These are phyloP conservation scores for Umbelopsis isabellina DNA, from an alignment of 192 early-diverging fungal genomes.

Conservation along the genomic window DNA sequence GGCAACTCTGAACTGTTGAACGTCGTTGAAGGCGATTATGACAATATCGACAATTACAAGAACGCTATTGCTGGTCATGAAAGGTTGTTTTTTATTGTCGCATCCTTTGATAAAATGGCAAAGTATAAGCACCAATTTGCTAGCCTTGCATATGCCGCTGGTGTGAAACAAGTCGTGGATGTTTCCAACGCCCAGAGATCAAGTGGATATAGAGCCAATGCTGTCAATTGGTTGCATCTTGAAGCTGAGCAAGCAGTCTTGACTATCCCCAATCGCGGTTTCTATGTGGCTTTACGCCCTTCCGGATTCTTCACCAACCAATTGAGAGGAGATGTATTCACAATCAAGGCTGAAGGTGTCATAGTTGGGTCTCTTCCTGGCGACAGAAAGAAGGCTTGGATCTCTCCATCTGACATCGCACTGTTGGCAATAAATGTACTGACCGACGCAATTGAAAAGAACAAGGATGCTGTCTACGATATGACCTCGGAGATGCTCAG, in stretches of 20 bases:
- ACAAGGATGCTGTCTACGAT: conserved; percentile 18
- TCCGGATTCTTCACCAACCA: conserved; percentile 20
- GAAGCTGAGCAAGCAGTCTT: conserved; percentile 11
- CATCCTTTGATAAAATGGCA: background rate
- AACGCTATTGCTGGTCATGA: conserved; percentile 5
- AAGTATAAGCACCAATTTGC: background rate
- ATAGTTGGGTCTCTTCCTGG: background rate
- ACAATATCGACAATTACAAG: conserved; percentile 1
- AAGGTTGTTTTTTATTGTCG: background rate
- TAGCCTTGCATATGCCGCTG: conserved; percentile 21
- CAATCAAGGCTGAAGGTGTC: background rate
- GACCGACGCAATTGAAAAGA: conserved; percentile 23
- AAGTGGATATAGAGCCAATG: background rate
- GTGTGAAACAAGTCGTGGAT: conserved; percentile 36
- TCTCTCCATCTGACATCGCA: conserved; percentile 21
- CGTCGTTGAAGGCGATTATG: conserved; percentile 4
- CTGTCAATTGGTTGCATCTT: background rate
- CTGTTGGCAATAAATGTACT: conserved; percentile 9
- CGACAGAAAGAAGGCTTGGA: conserved; percentile 13
- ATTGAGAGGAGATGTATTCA: background rate
- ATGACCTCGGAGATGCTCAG: conserved; percentile 20
- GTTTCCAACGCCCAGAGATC: background rate
- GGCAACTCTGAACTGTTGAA: background rate
- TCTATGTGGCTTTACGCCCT: conserved; percentile 28
- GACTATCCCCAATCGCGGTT: background rate